Evolutionary conservation across 257 asterid species (phyloP).

Genomic region (Scutellaria minor): DNA sequence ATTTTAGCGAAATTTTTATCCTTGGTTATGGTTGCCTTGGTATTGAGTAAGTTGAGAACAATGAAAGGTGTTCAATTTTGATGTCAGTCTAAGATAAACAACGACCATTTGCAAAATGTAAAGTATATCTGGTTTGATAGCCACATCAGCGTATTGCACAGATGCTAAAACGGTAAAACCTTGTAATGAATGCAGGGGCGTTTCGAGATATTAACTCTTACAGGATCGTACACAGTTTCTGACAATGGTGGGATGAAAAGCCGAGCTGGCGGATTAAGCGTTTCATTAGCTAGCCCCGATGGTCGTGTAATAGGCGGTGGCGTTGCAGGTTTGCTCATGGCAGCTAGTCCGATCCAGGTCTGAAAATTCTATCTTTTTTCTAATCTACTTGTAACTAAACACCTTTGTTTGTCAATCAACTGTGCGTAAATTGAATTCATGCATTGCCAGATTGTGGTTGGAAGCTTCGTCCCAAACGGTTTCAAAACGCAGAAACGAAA

Average conservation of each 20-base stretch:
- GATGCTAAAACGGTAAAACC: background rate
- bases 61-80: too few species aligned
- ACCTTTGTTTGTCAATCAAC: background rate
- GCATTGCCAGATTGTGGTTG: conserved; percentile 68
- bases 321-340: conserved; percentile 80
- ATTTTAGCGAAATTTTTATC: too few species aligned
- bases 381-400: background rate
- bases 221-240: conserved; percentile 75
- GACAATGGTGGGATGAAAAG: conserved; percentile 71
- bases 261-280: conserved; percentile 85
- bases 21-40: too few species aligned
- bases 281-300: conserved; percentile 85
- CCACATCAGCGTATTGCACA: too few species aligned
- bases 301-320: conserved; percentile 98
- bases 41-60: too few species aligned
- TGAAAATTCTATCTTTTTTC: conserved; percentile 4
- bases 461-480: conserved; percentile 71
- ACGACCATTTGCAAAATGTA: too few species aligned
- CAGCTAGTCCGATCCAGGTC: conserved; percentile 94
- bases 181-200: conserved; percentile 72
- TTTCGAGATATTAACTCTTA: conserved; percentile 79
- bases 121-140: too few species aligned
- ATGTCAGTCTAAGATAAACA: too few species aligned
- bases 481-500: conserved; percentile 50
- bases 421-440: background rate